A percentile compares a stretch with the other conserved stretches of the same genome.
Conservation (phyloP, 2,329 filamentous ascomycete genomes). For the Geosmithia morbida region DNA sequence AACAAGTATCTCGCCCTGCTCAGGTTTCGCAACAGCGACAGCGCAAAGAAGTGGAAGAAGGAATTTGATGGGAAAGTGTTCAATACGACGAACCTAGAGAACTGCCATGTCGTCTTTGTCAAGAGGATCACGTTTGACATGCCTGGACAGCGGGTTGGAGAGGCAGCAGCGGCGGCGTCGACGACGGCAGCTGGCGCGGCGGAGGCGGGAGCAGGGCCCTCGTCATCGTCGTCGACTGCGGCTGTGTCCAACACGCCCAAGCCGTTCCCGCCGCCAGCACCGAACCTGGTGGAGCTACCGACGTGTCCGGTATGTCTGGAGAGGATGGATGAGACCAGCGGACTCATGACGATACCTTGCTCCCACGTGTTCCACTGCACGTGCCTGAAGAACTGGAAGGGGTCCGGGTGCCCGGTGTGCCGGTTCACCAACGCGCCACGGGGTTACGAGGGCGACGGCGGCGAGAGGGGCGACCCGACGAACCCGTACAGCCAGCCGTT, state of each 20-base stretch:
- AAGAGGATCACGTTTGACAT: constrained; percentile 78
- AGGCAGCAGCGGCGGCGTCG: constrained; percentile 18
- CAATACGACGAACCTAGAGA: constrained; percentile 86
- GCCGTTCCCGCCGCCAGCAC: constrained; percentile 54
- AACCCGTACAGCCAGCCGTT: constrained; percentile 41
- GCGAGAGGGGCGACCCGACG: constrained; percentile 20
- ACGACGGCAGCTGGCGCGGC: not conserved
- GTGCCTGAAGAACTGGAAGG: constrained; percentile 92
- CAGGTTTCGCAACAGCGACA: constrained; percentile 69
- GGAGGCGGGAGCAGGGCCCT: constrained; percentile 14
- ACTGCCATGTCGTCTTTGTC: constrained; percentile 89
- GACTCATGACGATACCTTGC: constrained; percentile 87
- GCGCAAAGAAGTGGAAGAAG: constrained; percentile 65
- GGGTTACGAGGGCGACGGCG: constrained; percentile 7
- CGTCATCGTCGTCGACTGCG: constrained; percentile 23
- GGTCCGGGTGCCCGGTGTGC: constrained; percentile 86
- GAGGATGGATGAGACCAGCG: constrained; percentile 95
- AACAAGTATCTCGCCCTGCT: constrained; percentile 93
- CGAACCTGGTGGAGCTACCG: constrained; percentile 77
- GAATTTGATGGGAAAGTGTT: constrained; percentile 91
- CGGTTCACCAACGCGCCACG: constrained; percentile 55
- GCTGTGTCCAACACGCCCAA: constrained; percentile 31
- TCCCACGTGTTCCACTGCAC: constrained; percentile 97
- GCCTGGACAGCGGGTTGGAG: constrained; percentile 31
- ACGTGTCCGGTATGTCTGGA: constrained; percentile 95